Conservation (phyloP, 805 yeast genomes). For the Ogataea thermomethanolica region DNA sequence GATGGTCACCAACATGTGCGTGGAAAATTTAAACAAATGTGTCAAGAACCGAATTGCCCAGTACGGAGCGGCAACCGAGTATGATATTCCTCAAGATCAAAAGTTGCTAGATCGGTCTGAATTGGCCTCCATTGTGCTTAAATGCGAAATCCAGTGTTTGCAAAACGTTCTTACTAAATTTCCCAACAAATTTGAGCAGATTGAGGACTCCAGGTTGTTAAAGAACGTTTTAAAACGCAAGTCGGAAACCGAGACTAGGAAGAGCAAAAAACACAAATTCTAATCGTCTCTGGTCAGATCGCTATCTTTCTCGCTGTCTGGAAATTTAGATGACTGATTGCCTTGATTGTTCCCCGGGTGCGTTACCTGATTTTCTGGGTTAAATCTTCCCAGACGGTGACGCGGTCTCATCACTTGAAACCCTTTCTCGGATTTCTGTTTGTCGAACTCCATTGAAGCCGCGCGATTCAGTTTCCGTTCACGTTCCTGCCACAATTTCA, state of each 20-base stretch:
- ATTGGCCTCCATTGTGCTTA: conserved; percentile 55
- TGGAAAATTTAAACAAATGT: conserved; percentile 32
- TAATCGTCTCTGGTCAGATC: conserved; percentile 3
- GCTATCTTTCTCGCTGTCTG: conserved; percentile 1
- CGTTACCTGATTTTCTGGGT: neutral
- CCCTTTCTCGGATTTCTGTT: conserved; percentile 10
- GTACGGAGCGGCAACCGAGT: conserved; percentile 33
- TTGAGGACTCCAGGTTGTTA: conserved; percentile 58
- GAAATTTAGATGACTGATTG: neutral
- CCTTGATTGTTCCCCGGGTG: neutral
- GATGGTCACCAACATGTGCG: conserved; percentile 40
- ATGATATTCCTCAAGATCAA: conserved; percentile 17
- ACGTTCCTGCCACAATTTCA: conserved; percentile 50
- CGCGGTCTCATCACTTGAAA: conserved; percentile 33
- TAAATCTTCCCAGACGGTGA: conserved; percentile 3
- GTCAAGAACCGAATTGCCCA: conserved; percentile 37
- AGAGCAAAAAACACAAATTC: conserved; percentile 29
- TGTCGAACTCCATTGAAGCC: conserved; percentile 12
- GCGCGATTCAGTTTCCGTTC: conserved; percentile 27
- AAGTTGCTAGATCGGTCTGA: conserved; percentile 25
- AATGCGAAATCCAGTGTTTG: conserved; percentile 54
- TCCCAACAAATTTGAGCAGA: conserved; percentile 37
- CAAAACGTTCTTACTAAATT: conserved; percentile 31
- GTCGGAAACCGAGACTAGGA: conserved; percentile 26
- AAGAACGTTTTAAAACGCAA: conserved; percentile 57